phyloP scores from a whole-genome alignment of 148 eudicot species.

The Drosera capensis region DNA sequence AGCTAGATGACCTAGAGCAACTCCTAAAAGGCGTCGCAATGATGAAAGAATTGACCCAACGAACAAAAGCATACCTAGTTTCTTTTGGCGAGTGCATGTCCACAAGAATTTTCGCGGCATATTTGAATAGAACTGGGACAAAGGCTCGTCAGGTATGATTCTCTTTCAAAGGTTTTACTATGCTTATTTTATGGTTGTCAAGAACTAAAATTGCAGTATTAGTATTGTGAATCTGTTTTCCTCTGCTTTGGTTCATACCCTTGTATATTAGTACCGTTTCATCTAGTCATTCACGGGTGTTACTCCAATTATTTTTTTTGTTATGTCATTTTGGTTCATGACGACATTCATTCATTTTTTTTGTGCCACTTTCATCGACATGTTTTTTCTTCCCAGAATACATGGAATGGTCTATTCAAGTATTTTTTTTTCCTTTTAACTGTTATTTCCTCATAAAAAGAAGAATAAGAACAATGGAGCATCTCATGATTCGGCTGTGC shows the following conservation, averaged over 20 bases:
- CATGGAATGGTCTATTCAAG: no score
- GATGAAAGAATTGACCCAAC: constrained; percentile 86
- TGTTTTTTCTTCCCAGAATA: background rate
- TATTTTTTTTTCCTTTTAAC: no score
- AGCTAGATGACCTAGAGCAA: constrained; percentile 71
- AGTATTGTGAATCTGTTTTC: no score
- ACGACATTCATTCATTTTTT: background rate
- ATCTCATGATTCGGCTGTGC: no score
- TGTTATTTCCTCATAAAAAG: no score
- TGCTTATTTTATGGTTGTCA: background rate
- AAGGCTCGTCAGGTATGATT: constrained; percentile 83
- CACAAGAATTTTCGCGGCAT: constrained; percentile 85
- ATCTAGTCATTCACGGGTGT: no score
- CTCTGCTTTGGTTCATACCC: no score
- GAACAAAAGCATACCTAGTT: constrained; percentile 79
- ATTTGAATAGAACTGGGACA: constrained; percentile 63
- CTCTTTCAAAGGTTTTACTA: constrained; percentile 1
- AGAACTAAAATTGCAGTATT: no score
- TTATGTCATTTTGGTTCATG: no score
- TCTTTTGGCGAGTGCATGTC: constrained; percentile 99
- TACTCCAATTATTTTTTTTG: no score
- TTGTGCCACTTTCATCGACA: background rate
- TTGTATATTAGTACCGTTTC: no score
- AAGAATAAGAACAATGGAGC: no score
- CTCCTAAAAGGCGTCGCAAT: constrained; percentile 87